Evolutionary conservation across 192 early-diverging fungal species (phyloP), one percentile per base, ranked within the genome.

Genomic region (Gigaspora rosea): DNA sequence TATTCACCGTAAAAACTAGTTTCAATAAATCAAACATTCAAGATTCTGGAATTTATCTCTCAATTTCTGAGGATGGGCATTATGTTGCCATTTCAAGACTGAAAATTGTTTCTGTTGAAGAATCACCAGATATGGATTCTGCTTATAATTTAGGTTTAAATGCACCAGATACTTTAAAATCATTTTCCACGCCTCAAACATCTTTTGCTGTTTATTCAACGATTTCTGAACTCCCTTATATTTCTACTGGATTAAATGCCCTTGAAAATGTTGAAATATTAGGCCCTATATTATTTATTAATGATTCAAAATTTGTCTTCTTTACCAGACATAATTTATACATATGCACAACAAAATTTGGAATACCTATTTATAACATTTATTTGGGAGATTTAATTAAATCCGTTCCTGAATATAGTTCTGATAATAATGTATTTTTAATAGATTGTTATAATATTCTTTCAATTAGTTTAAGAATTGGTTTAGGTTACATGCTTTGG

Each of bases 81-180:
- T 66, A 46, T 16, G 64, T 66, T 66, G 64, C 64, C n/a, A 48
- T 66, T 47, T 66, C 64, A 66, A 66, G n/a, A 9, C n/a, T 66
- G 33, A 48, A 15, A 18, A 66, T 66, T 47, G 2, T 3, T 33
- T 10, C 35, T n/a, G 36, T n/a, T 8, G 8, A 1, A 9, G 64
- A 66, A 20, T 22, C 64, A 0, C 64, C 64, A 46, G 46, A 66
- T 46, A 66, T 66, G 64, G 64, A 66, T 15, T n/a, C 52, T 15
- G 18, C 5, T 2, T 5, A 0, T 2, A 66, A 22, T 3, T 35
- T 41, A 7, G 41, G 41, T 41, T 41, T 41, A 3, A 41, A 41
- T 41, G 41, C 7, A 41, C 41, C 3, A 63, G 12, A 63, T 12
- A 13, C 0, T 63, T 12, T 33, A 47, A 33, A 48, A 15, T n/a